phyloP scores from a whole-genome alignment of 1,284 basidiomycete species.

The Mycocalia duriaeana region DNA sequence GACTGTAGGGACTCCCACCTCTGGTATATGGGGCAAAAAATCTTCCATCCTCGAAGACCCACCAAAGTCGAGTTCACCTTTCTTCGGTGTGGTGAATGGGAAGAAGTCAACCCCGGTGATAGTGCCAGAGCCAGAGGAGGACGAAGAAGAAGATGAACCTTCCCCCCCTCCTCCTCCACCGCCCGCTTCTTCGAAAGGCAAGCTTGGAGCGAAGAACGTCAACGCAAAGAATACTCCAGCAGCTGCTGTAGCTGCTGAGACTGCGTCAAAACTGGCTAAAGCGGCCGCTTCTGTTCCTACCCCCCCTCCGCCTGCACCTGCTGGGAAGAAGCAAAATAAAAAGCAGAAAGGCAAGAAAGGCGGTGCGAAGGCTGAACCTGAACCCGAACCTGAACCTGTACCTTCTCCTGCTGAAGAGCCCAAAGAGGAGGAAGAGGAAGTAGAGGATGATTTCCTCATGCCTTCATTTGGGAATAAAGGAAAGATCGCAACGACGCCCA shows the following conservation, averaged over 20 bases:
- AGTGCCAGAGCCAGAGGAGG: conserved; percentile 3
- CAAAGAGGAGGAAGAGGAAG: not conserved
- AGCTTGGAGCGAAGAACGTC: too few relatives aligned
- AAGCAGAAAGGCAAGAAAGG: conserved; percentile 23
- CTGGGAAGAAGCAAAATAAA: conserved; percentile 20
- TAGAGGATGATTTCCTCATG: conserved; percentile 4
- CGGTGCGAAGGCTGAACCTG: conserved; percentile 9
- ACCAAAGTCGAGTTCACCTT: too few relatives aligned
- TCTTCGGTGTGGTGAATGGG: too few relatives aligned
- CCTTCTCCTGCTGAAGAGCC: conserved; percentile 9
- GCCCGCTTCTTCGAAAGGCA: too few relatives aligned
- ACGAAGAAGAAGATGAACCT: not conserved
- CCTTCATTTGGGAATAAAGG: conserved; percentile 12
- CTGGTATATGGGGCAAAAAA: too few relatives aligned
- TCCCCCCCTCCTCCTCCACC: not conserved
- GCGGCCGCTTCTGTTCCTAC: conserved; percentile 7
- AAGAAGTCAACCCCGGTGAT: conserved; percentile 9
- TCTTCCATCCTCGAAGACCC: too few relatives aligned
- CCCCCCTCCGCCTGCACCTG: conserved; percentile 7
- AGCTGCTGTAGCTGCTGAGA: too few relatives aligned
- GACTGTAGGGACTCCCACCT: too few relatives aligned
- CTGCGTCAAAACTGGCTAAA: too few relatives aligned
- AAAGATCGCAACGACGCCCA: conserved; percentile 24
- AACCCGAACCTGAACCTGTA: conserved; percentile 9
- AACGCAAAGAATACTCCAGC: too few relatives aligned